phyloP scores from a whole-genome alignment of 305 asterid species.

The Plantago rigida region DNA sequence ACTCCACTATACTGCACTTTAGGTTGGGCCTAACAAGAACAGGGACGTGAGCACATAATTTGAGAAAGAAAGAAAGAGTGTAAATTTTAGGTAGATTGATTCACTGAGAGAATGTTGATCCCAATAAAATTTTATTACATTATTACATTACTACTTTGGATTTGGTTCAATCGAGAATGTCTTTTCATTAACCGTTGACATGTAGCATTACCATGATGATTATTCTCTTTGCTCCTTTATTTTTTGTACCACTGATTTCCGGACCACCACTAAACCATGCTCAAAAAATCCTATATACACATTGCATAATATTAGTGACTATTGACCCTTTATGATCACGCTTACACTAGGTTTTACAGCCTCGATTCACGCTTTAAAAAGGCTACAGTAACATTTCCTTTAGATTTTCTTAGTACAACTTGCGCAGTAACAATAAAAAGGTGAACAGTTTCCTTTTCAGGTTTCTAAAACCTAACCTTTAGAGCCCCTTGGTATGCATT shows the following conservation, averaged over 20 bases:
- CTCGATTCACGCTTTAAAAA: slow-evolving; percentile 37
- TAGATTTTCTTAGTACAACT: not conserved
- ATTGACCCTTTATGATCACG: slow-evolving; percentile 53
- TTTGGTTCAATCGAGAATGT: slow-evolving; percentile 17
- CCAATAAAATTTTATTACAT: slow-evolving; percentile 7
- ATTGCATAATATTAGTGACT: slow-evolving; percentile 40
- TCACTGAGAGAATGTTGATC: slow-evolving; percentile 25
- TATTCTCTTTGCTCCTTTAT: slow-evolving; percentile 15
- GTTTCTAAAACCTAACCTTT: not conserved
- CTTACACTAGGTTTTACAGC: slow-evolving; percentile 38
- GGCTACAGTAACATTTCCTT: slow-evolving; percentile 27
- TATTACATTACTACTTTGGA: slow-evolving; percentile 11
- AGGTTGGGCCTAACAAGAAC: slow-evolving; percentile 2
- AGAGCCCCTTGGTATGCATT: too few species aligned
- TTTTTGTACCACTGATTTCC: slow-evolving; percentile 30
- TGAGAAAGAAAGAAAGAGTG: slow-evolving; percentile 38
- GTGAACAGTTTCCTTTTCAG: not conserved
- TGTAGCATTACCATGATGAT: slow-evolving; percentile 11
- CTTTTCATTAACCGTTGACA: slow-evolving; percentile 62
- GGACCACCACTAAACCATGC: slow-evolving; percentile 76
- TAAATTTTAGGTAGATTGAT: slow-evolving; percentile 6
- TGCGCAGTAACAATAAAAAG: not conserved
- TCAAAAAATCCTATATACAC: slow-evolving; percentile 25
- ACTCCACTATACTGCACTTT: not conserved
- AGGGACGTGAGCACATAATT: slow-evolving; percentile 33